Evolutionary conservation across 1,284 basidiomycete species (phyloP), one percentile per base, ranked within the genome.

Genomic region (Volvariella surrecta): DNA sequence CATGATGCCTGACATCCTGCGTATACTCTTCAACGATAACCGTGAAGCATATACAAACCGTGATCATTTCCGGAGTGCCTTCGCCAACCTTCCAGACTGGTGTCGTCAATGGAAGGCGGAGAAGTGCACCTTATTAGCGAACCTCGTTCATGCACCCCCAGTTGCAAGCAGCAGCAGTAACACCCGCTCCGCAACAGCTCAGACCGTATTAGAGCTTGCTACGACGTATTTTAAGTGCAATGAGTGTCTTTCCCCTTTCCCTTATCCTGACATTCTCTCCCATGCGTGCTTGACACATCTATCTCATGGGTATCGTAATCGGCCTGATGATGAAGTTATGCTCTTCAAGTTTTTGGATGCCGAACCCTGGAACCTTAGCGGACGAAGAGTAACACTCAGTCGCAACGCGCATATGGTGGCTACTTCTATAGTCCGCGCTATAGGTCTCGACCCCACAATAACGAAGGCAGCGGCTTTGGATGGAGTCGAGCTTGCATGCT

Each of bases 1-100:
- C 15, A 37, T 16, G 31, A 15, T 47, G 31, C 42, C 46, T 16
- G n/a, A 44, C 7, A 20, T 44, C n/a, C 44, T 22, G 46, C 38
- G 17, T 7, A 44, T 47, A 28, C 17, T 47, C n/a, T 28, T 44
- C 16, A 24, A 44, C 17, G 32, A 40, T 2, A 21, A 40, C 18
- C 28, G 15, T 2, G 45, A 46, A 22, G 40, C 40, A 3, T 43
- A 32, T 20, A 15, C 28, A 11, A 20, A 32, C 3, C 13, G 21
- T 15, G 37, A 46, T 8, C 34, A 35, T 28, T 46, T 43, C 41
- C 41, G 15, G 8, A 19, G 39, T 4, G 32, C 43, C 15, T 19
- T 16, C 6, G 15, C 34, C 6, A 8, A 8, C 4, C 13, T 35
- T 16, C 34, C 34, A 7, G 7, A 35, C 6, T 16, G 13, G 34